phyloP scores from a whole-genome alignment of 306 rosid genomes.

The Datisca glomerata region DNA sequence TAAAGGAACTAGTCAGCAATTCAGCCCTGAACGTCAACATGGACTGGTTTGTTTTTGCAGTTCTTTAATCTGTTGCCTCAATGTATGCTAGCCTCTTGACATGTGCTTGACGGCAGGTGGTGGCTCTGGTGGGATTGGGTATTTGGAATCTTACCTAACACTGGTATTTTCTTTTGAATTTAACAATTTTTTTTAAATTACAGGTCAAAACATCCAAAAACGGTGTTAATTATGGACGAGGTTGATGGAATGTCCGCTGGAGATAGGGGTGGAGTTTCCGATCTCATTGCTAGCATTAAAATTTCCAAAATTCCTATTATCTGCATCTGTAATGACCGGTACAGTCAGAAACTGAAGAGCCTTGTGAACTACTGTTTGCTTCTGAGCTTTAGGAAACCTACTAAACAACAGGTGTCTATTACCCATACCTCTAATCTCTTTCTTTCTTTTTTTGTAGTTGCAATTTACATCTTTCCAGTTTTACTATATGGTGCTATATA shows the following conservation, averaged over 20 bases:
- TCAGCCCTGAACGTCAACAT: slow-evolving; percentile 32
- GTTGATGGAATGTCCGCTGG: slow-evolving; percentile 99
- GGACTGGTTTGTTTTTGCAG: slow-evolving; percentile 38
- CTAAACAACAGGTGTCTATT: slow-evolving; percentile 74
- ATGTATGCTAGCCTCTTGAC: slow-evolving; percentile 1
- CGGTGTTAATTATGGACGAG: slow-evolving; percentile 96
- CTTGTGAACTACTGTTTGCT: slow-evolving; percentile 89
- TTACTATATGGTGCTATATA: no score
- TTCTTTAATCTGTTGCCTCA: slow-evolving; percentile 12
- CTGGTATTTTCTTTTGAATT: slow-evolving; percentile 5
- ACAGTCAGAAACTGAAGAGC: slow-evolving; percentile 94
- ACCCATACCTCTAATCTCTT: neutral
- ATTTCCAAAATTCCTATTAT: slow-evolving; percentile 87
- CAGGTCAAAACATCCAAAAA: slow-evolving; percentile 62
- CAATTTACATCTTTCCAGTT: no score
- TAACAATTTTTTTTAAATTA: slow-evolving; percentile 17
- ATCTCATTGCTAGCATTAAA: slow-evolving; percentile 88
- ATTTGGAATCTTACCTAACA: neutral
- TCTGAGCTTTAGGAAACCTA: slow-evolving; percentile 82
- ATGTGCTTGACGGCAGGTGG: neutral
- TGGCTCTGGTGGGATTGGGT: neutral
- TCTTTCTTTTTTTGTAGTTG: neutral
- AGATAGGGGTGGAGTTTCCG: slow-evolving; percentile 97
- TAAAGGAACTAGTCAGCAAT: slow-evolving; percentile 78
- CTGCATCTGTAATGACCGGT: slow-evolving; percentile 96